Evolutionary conservation across 116 monocot species (phyloP), one percentile per base, ranked within the genome.

Genomic region (Iris pallida): DNA sequence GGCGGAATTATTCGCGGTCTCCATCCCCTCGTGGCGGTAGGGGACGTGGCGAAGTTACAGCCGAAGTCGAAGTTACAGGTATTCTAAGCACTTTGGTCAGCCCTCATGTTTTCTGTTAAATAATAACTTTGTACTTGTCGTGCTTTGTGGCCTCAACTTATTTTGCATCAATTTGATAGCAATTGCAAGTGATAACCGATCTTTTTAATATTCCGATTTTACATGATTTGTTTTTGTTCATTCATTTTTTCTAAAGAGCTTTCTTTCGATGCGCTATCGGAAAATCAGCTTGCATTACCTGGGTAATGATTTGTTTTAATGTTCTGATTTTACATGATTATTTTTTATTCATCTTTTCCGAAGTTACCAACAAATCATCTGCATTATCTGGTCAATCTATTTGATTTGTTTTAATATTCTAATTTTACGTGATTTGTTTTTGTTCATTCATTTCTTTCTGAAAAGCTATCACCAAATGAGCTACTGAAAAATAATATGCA

Each of bases 41-140:
- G 47, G 83, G 89, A 75, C 81, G 78, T 8, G 82, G 87, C 68
- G 71, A 15, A 86, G 91, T 68, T 87, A 78, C 68, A 94, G 94
- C 66, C 77, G 84, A 9, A 94, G 94, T 72, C 88, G 82, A 19
- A 92, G 92, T 53, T 96, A 89, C 79, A 96, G 92, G 96, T 88
- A 55, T 20, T 55, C 8, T 57, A 0, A 20, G 17, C 2, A 4
- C 64, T 71, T 20, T 56, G 9, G 13, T 48, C 5, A 30, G 30
- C 9, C 5, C 19, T 54, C 18, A 16, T 42, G 16, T 14, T 57
- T n/a, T 57, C 0, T 57, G n/a, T 18, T 0, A 11, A 11, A 7
- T 17, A 7, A 6, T 11, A 11, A 2, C 16, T 57, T 18, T 7
- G 7, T 11, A 30, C 3, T 30, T 30, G 30, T 30, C 30, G 3